Conservation (phyloP, 257 asterid genomes). For the Paraleonurus japonicus region DNA sequence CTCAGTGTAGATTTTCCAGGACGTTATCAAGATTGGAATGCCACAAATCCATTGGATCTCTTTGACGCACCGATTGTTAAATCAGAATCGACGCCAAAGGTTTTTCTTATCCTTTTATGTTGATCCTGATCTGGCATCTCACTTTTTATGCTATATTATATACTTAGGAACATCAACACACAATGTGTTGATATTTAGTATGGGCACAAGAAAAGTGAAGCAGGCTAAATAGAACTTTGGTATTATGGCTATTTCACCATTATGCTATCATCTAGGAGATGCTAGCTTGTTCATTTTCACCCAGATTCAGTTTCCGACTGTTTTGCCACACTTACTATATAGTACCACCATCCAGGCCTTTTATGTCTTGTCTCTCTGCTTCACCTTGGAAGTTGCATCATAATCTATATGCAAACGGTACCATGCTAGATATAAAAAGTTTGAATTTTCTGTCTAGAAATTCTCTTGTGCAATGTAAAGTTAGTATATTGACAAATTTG, state of each 20-base stretch:
- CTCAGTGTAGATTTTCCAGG: constrained; percentile 85
- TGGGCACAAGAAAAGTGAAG: background rate
- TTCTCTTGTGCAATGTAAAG: background rate
- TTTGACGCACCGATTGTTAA: constrained; percentile 77
- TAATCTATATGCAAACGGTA: too few species aligned
- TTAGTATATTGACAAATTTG: background rate
- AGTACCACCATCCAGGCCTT: background rate
- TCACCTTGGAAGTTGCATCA: background rate
- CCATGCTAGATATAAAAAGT: too few species aligned
- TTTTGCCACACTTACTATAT: background rate
- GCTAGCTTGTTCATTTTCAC: background rate
- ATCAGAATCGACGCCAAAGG: constrained; percentile 78
- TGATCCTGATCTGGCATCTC: constrained; percentile 8
- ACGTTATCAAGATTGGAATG: constrained; percentile 80
- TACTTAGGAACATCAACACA: background rate
- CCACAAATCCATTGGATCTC: constrained; percentile 79
- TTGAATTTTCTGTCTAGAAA: background rate
- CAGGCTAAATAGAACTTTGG: constrained; percentile 5
- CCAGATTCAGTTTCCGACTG: background rate
- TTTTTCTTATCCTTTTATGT: constrained; percentile 19
- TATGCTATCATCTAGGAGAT: background rate
- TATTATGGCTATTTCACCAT: background rate
- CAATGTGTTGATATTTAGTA: background rate
- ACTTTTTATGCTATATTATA: background rate
- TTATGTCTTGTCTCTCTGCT: background rate